Conservation (phyloP, 768 basidiomycete species). For the Kwoniella botswanensis region DNA sequence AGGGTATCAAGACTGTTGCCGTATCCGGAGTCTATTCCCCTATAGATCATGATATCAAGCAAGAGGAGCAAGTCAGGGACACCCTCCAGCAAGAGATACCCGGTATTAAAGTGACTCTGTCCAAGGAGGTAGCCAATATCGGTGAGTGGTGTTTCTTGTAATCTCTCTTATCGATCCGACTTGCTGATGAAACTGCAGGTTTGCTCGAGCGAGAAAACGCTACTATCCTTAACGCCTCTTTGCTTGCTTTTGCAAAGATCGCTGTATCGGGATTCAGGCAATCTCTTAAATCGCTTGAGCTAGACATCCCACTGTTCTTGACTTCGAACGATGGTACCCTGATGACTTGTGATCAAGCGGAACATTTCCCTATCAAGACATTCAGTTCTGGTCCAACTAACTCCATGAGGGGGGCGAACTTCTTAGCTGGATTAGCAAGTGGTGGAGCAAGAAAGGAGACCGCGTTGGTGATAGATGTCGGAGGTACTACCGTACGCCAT, state of each 20-base stretch:
- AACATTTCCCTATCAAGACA: conserved; percentile 68
- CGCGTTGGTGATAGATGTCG: conserved; percentile 66
- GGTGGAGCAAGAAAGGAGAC: conserved; percentile 34
- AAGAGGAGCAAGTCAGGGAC: conserved; percentile 63
- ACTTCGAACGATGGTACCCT: conserved; percentile 57
- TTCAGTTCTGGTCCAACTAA: conserved; percentile 71
- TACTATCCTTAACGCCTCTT: conserved; percentile 69
- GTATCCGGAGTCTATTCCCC: conserved; percentile 64
- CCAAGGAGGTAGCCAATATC: conserved; percentile 61
- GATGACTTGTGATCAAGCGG: conserved; percentile 60
- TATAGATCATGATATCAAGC: conserved; percentile 61
- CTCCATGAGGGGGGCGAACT: conserved; percentile 72
- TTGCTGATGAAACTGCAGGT: conserved; percentile 58
- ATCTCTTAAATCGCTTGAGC: conserved; percentile 63
- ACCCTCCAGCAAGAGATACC: conserved; percentile 61
- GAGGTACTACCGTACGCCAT: conserved; percentile 64
- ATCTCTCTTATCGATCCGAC: neutral
- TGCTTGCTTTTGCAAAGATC: conserved; percentile 66
- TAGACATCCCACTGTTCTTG: conserved; percentile 60
- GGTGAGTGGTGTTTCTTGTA: conserved; percentile 18
- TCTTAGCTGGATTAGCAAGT: conserved; percentile 62
- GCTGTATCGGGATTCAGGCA: conserved; percentile 66
- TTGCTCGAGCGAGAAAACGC: conserved; percentile 73
- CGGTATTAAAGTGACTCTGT: conserved; percentile 63
- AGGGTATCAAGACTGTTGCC: conserved; percentile 59